These are phyloP conservation scores for Gossypium mustelinum DNA, from an alignment of 345 rosid species.

Conservation along the genomic window DNA sequence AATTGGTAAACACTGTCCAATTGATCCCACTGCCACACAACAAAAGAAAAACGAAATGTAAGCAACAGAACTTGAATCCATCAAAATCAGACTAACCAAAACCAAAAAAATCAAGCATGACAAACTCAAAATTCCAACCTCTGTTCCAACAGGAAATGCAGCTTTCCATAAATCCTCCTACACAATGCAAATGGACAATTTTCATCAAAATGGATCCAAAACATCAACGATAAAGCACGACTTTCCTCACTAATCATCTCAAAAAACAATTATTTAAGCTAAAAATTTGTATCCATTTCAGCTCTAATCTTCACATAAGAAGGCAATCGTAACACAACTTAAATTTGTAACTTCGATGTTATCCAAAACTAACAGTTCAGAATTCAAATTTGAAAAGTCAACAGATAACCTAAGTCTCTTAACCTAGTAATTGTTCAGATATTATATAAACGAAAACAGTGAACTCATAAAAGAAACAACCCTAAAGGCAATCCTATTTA, in stretches of 20 bases:
- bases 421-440: not conserved
- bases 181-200: conserved; percentile 23
- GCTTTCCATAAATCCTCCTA: conserved; percentile 91
- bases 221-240: too few species aligned
- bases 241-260: too few species aligned
- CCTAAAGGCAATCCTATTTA: not conserved
- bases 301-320: not conserved
- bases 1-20: conserved; percentile 60
- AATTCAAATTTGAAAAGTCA: not conserved
- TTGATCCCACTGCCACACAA: conserved; percentile 81
- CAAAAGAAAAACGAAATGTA: not conserved
- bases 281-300: not conserved
- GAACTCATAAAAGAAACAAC: not conserved
- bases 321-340: not conserved
- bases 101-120: conserved; percentile 7
- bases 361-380: not conserved
- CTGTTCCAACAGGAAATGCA: conserved; percentile 88
- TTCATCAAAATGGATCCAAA: not conserved
- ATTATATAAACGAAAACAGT: not conserved
- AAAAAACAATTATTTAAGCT: not conserved
- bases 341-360: not conserved
- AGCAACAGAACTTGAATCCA: conserved; percentile 12
- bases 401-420: not conserved
- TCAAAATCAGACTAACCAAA: not conserved
- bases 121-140: conserved; percentile 40